Conservation (phyloP, 2,329 filamentous ascomycete genomes). For the Trichophyton equinum region DNA sequence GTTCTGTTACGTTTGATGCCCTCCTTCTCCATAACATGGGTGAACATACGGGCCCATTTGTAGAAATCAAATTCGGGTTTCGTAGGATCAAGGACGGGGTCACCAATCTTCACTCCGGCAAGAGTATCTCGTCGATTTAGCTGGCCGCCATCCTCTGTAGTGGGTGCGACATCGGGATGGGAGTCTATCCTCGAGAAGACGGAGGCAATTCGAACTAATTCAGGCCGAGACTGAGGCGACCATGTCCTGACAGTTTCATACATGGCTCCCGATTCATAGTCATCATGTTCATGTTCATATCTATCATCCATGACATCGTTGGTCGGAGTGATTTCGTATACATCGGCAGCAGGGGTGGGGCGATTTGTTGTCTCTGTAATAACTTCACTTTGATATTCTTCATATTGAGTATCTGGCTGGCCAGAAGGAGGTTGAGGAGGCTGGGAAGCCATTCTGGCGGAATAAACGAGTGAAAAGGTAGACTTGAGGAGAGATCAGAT, state of each 20-base stretch:
- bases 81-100: constrained; percentile 42
- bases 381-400: neutral
- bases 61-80: constrained; percentile 42
- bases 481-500: neutral
- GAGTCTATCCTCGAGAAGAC: constrained; percentile 10
- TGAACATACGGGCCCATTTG: constrained; percentile 40
- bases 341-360: neutral
- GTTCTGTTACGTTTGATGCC: constrained; percentile 43
- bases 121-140: constrained; percentile 22
- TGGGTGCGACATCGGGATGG: neutral
- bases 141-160: neutral
- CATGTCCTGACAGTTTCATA: constrained; percentile 11
- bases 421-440: neutral
- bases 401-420: neutral
- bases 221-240: constrained; percentile 5
- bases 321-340: neutral
- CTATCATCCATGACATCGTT: neutral
- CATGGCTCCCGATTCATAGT: neutral
- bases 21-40: constrained; percentile 42
- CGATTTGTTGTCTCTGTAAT: neutral
- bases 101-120: constrained; percentile 31
- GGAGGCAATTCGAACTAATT: constrained; percentile 14
- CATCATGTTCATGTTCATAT: neutral
- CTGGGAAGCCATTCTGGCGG: neutral
- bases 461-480: neutral